phyloP scores from a whole-genome alignment of 768 basidiomycete species.

The Steccherinum ochraceum region DNA sequence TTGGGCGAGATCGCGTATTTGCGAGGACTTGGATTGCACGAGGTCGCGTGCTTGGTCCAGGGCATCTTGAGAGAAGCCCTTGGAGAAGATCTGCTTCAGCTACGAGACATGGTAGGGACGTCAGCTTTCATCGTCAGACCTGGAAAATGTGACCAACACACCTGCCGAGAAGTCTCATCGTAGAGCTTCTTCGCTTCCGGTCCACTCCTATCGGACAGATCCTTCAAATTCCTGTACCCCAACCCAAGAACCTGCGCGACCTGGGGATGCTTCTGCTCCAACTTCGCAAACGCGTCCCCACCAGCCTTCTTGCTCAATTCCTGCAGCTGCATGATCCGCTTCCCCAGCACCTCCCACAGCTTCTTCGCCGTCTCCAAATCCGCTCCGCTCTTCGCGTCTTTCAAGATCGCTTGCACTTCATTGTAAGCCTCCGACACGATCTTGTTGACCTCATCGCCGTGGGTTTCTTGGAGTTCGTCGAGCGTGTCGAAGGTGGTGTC shows the following conservation, averaged over 20 bases:
- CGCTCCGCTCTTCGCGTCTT: constrained; percentile 14
- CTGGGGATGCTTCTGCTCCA: constrained; percentile 25
- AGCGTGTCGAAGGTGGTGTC: constrained; percentile 39
- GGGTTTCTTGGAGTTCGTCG: constrained; percentile 30
- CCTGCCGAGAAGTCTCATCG: constrained; percentile 19
- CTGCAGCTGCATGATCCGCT: constrained; percentile 20
- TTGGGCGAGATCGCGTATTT: constrained; percentile 20
- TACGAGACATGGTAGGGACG: constrained; percentile 2
- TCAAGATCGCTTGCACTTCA: constrained; percentile 26
- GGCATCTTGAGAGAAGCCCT: constrained; percentile 22
- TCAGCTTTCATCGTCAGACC: neutral
- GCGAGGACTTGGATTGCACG: constrained; percentile 19
- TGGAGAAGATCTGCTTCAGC: constrained; percentile 22
- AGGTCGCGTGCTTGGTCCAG: constrained; percentile 18
- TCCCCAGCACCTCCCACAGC: constrained; percentile 21
- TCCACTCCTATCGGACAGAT: constrained; percentile 19
- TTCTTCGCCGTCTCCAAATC: constrained; percentile 23
- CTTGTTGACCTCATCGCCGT: constrained; percentile 32
- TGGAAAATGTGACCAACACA: neutral
- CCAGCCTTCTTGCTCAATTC: constrained; percentile 25
- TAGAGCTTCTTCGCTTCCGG: constrained; percentile 27
- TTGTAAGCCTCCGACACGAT: constrained; percentile 30
- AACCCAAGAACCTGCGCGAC: constrained; percentile 24
- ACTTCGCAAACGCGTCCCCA: constrained; percentile 16
- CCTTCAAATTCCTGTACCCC: constrained; percentile 23